phyloP scores from a whole-genome alignment of 2,329 filamentous ascomycete genomes.

The Neoarthrinium moseri region DNA sequence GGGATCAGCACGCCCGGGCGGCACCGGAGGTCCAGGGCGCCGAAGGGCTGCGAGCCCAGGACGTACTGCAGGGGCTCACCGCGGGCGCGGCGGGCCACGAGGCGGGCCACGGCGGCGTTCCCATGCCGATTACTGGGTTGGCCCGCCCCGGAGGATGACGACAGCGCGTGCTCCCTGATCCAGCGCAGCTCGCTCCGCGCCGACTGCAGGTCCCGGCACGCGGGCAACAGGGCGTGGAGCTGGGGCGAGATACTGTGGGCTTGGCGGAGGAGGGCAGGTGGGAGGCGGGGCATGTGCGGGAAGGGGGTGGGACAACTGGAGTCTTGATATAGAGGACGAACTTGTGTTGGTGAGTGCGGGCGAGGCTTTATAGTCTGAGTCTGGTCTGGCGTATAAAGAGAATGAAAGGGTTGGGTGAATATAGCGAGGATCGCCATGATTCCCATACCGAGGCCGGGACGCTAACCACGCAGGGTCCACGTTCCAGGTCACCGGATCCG shows the following conservation, averaged over 20 bases:
- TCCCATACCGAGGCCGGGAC: background rate
- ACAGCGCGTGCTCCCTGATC: constrained; percentile 58
- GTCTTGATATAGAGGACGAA: background rate
- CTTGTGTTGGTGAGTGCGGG: background rate
- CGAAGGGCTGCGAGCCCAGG: constrained; percentile 85
- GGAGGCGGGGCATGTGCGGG: constrained; percentile 59
- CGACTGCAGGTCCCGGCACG: constrained; percentile 61
- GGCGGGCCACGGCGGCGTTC: constrained; percentile 31
- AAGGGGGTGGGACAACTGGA: no score
- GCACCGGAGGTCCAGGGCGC: constrained; percentile 75
- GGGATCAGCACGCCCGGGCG: constrained; percentile 81
- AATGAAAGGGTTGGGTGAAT: background rate
- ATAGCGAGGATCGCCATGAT: background rate
- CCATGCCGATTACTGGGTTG: background rate
- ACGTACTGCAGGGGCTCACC: constrained; percentile 88
- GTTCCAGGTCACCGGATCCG: background rate
- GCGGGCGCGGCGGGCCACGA: constrained; percentile 49
- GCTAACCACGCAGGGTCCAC: background rate
- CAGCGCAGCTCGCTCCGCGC: constrained; percentile 71
- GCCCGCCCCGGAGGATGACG: background rate
- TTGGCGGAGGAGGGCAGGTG: constrained; percentile 53
- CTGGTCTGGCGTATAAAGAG: background rate
- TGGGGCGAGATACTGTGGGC: constrained; percentile 54
- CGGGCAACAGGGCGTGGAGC: constrained; percentile 60
- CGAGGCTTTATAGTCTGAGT: background rate